Conservation (phyloP, 2,329 filamentous ascomycete species). For the Ophiostoma australiae region DNA sequence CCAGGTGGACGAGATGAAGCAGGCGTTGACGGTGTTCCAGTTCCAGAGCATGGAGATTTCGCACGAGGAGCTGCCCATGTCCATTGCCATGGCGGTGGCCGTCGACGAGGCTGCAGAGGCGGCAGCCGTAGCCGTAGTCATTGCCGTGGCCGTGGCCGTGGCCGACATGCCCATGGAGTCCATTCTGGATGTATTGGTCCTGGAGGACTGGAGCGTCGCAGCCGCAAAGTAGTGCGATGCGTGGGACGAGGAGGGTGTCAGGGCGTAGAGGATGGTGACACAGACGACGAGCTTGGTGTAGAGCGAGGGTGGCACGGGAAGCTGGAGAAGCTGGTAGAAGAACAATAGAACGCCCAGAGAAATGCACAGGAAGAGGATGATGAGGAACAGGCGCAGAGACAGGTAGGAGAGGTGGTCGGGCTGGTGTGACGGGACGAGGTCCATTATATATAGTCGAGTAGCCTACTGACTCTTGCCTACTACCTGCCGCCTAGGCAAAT, state of each 20-base stretch:
- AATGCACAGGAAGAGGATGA: not conserved
- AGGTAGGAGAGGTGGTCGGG: not conserved
- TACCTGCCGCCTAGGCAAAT: not conserved
- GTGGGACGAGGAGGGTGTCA: not conserved
- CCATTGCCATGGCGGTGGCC: conserved; percentile 23
- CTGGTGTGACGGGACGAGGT: not conserved
- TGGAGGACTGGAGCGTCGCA: not conserved
- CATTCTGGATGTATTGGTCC: not conserved
- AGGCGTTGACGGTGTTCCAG: conserved; percentile 66
- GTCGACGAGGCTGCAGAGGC: not conserved
- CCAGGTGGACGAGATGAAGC: conserved; percentile 68
- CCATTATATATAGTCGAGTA: conserved; percentile 3
- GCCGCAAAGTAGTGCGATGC: not conserved
- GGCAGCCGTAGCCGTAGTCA: not conserved
- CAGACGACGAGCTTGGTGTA: conserved; percentile 7
- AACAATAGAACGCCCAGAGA: not conserved
- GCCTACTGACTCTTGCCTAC: not conserved
- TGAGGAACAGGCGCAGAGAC: not conserved
- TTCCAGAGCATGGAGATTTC: conserved; percentile 68
- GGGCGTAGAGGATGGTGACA: not conserved
- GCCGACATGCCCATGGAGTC: conserved; percentile 2
- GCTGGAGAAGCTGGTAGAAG: not conserved
- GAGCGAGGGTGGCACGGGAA: conserved; percentile 4
- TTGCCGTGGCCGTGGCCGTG: not conserved
- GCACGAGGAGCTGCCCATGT: conserved; percentile 36